Conservation (phyloP, 768 basidiomycete species). For the Boletus pseudo-olivaceus region DNA sequence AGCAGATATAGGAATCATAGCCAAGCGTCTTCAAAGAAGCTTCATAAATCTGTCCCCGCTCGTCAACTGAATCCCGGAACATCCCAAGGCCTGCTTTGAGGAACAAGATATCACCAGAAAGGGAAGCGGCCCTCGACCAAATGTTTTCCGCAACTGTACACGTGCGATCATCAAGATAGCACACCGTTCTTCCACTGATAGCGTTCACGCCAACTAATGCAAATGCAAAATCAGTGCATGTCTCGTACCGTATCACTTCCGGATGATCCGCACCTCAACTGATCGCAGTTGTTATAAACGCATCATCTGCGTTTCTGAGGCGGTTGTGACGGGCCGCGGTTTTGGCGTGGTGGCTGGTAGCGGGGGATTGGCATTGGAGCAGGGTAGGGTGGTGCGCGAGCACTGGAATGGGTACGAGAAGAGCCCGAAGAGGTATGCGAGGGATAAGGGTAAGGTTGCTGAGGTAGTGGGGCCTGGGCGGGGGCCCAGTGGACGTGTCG, state of each 20-base stretch:
- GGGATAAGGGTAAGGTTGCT: conserved; percentile 27
- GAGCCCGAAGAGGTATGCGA: conserved; percentile 10
- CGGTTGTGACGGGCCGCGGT: not conserved
- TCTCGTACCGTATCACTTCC: conserved; percentile 19
- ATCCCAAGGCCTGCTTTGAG: conserved; percentile 12
- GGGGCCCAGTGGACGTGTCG: conserved; percentile 30
- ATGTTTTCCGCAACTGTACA: conserved; percentile 10
- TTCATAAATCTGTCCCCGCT: not conserved
- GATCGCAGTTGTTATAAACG: conserved; percentile 10
- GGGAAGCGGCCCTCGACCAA: conserved; percentile 14
- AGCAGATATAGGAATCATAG: not conserved
- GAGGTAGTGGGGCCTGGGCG: conserved; percentile 25
- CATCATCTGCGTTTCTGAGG: conserved; percentile 18
- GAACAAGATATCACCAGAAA: conserved; percentile 5
- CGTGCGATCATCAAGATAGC: conserved; percentile 25
- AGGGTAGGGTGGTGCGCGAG: not conserved
- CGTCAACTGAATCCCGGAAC: not conserved
- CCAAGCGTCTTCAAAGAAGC: not conserved
- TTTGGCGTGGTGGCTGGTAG: conserved; percentile 18
- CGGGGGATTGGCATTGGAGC: conserved; percentile 11
- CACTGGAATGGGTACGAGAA: not conserved
- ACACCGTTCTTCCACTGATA: conserved; percentile 17
- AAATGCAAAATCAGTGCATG: conserved; percentile 22
- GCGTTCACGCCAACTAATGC: conserved; percentile 14
- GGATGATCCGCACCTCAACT: conserved; percentile 27